phyloP scores from a whole-genome alignment of 1,139 yeast species.

The Lodderomyces margitis region DNA sequence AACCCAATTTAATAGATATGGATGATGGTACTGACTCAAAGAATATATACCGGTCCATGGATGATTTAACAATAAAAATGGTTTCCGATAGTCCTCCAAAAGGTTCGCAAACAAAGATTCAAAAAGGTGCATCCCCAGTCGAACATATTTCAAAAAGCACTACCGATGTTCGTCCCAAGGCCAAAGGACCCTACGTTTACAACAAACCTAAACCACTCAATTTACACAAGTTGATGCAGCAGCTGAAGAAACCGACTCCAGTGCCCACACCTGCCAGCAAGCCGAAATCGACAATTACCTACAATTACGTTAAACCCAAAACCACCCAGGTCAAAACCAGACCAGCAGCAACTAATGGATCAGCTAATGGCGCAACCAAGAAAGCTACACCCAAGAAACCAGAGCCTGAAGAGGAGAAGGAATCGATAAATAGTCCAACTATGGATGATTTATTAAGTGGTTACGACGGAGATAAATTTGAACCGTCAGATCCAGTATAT shows the following conservation, averaged over 20 bases:
- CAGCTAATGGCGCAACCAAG: conserved; percentile 9
- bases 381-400: conserved; percentile 11
- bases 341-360: conserved; percentile 4
- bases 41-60: conserved; percentile 15
- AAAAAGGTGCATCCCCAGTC: conserved; percentile 4
- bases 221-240: conserved; percentile 20
- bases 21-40: conserved; percentile 19
- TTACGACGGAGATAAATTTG: conserved; percentile 18
- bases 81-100: conserved; percentile 12
- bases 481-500: conserved; percentile 9
- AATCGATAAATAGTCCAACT: conserved; percentile 17
- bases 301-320: conserved; percentile 25
- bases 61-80: conserved; percentile 20
- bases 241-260: conserved; percentile 22
- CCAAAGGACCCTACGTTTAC: conserved; percentile 32
- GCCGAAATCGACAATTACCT: conserved; percentile 24
- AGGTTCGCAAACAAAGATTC: conserved; percentile 2
- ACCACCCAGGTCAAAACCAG: conserved; percentile 9
- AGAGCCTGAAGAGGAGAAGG: conserved; percentile 5
- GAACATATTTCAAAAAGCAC: conserved; percentile 14
- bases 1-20: conserved; percentile 35
- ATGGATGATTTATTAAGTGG: conserved; percentile 31
- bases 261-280: conserved; percentile 11
- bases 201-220: conserved; percentile 44
- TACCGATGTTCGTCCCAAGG: conserved; percentile 10